Evolutionary conservation across 2,329 filamentous ascomycete species (phyloP).

Genomic region (Huntiella omanensis): DNA sequence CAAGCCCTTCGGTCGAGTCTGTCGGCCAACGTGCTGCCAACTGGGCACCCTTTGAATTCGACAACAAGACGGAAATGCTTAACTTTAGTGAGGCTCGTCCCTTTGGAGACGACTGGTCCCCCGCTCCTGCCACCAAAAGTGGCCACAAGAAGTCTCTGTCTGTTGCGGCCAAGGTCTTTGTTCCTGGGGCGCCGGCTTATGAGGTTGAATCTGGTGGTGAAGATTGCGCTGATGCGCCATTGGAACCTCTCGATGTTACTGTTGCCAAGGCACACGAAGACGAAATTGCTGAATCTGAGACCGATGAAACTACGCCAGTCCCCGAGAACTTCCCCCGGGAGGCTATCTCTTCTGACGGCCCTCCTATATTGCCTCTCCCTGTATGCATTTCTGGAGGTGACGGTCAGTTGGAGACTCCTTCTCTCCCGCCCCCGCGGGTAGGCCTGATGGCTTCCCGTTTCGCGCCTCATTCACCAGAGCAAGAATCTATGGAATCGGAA

Average conservation of each 20-base stretch:
- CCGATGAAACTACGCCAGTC: constrained; percentile 11
- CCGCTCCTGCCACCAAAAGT: constrained; percentile 9
- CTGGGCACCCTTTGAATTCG: constrained; percentile 44
- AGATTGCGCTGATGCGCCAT: constrained; percentile 13
- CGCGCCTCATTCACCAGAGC: constrained; percentile 19
- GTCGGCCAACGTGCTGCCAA: constrained; percentile 29
- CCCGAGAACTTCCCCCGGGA: constrained; percentile 10
- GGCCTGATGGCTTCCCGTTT: constrained; percentile 28
- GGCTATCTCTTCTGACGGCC: constrained; percentile 7
- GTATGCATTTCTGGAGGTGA: constrained; percentile 1
- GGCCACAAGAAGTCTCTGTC: constrained; percentile 40
- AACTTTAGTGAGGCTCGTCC: constrained; percentile 34
- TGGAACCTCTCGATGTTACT: constrained; percentile 1
- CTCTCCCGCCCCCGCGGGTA: constrained; percentile 12
- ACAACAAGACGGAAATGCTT: constrained; percentile 26
- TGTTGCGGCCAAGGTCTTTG: constrained; percentile 52
- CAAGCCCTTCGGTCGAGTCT: constrained; percentile 33
- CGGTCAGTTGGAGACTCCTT: constrained; percentile 13
- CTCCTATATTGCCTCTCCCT: constrained; percentile 12
- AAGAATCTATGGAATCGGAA: constrained; percentile 21
- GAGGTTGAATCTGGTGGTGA: constrained; percentile 13
- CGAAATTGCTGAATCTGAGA: background rate
- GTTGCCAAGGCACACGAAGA: background rate
- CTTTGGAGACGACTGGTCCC: constrained; percentile 32
- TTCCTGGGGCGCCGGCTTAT: constrained; percentile 23